Evolutionary conservation across 2,329 filamentous ascomycete species (phyloP).

Genomic region (Aspergillus piperis): DNA sequence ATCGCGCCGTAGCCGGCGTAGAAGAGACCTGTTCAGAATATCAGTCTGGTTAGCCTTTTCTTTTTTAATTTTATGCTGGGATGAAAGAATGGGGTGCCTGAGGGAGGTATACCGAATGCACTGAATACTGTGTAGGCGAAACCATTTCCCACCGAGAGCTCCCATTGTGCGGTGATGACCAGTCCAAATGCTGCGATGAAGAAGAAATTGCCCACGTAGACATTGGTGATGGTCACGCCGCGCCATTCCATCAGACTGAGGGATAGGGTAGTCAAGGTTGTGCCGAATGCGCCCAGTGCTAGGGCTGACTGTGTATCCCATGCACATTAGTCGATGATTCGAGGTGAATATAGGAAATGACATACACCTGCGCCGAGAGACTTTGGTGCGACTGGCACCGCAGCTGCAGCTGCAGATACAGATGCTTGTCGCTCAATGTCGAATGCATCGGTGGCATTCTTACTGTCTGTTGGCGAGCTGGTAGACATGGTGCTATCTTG

Average conservation of each 20-base stretch:
- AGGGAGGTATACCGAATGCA: slow-evolving; percentile 49
- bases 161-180: slow-evolving; percentile 59
- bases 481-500: slow-evolving; percentile 7
- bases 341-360: not conserved
- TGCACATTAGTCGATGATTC: no score
- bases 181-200: slow-evolving; percentile 55
- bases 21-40: slow-evolving; percentile 42
- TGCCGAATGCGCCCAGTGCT: slow-evolving; percentile 56
- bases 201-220: slow-evolving; percentile 59
- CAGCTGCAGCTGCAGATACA: not conserved
- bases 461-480: not conserved
- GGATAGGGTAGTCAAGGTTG: slow-evolving; percentile 57
- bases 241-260: slow-evolving; percentile 59
- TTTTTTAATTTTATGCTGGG: not conserved
- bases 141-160: slow-evolving; percentile 54
- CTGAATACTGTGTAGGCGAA: slow-evolving; percentile 57
- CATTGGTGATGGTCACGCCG: slow-evolving; percentile 53
- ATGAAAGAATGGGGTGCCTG: not conserved
- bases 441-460: slow-evolving; percentile 8
- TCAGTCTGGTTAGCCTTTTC: no score
- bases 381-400: slow-evolving; percentile 5
- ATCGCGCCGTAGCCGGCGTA: slow-evolving; percentile 54
- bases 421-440: slow-evolving; percentile 22
- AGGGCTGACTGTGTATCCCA: slow-evolving; percentile 44
- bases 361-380: slow-evolving; percentile 27